phyloP scores from a whole-genome alignment of 148 eudicot genomes.

The Rhododendron kiyosumense region DNA sequence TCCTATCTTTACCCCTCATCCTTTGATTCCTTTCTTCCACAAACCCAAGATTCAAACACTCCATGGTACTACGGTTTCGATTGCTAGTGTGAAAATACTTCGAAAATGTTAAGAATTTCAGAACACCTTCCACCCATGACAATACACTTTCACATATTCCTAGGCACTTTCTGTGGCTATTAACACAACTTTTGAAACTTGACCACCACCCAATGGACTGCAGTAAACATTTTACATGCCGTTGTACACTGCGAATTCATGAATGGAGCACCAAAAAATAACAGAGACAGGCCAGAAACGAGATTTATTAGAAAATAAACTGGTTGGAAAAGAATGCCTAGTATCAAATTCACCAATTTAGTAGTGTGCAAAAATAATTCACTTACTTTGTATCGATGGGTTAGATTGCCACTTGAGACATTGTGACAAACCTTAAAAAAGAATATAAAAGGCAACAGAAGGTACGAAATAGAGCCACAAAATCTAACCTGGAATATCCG shows the following conservation, averaged over 20 bases:
- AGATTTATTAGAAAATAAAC: not conserved
- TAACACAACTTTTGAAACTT: not conserved
- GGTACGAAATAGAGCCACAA: not conserved
- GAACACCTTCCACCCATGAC: not conserved
- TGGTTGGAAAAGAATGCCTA: not conserved
- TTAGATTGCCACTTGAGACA: not conserved
- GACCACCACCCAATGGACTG: not conserved
- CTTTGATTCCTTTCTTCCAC: not conserved
- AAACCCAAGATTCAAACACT: not conserved
- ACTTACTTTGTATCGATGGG: not conserved
- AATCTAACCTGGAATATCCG: conserved; percentile 64
- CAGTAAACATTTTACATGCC: not conserved
- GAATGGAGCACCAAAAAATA: not conserved
- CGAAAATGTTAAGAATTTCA: not conserved
- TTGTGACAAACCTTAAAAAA: not conserved
- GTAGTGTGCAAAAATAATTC: not conserved
- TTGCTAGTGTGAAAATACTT: not conserved
- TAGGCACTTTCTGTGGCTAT: not conserved
- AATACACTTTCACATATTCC: not conserved
- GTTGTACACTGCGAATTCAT: not conserved
- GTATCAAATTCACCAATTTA: not conserved
- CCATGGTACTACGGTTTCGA: not conserved
- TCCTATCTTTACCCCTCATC: not conserved
- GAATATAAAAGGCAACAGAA: not conserved
- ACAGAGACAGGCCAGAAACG: not conserved